phyloP scores from a whole-genome alignment of 495 filamentous ascomycete genomes.

The Pseudevernia furfuracea region DNA sequence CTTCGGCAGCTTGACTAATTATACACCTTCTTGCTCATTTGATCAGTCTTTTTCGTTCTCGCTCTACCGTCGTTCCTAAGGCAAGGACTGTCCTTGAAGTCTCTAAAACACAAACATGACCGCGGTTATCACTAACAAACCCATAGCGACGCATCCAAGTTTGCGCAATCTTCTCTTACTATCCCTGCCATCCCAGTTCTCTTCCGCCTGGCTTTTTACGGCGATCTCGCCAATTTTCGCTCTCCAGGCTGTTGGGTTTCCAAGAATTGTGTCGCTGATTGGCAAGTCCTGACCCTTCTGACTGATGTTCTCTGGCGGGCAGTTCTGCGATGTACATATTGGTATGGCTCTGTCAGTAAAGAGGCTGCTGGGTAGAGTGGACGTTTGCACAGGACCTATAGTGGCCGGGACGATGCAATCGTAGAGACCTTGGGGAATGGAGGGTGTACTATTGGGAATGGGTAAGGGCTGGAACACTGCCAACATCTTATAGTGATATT shows the following conservation, averaged over 20 bases:
- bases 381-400: neutral
- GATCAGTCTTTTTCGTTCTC: neutral
- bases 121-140: slow-evolving; percentile 2
- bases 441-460: neutral
- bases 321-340: neutral
- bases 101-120: slow-evolving; percentile 11
- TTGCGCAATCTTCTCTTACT: slow-evolving; percentile 3
- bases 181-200: slow-evolving; percentile 2
- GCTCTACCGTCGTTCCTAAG: neutral
- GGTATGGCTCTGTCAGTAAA: neutral
- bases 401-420: neutral
- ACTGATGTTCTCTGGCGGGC: neutral
- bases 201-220: slow-evolving; percentile 4
- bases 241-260: slow-evolving; percentile 12
- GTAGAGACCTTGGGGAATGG: neutral
- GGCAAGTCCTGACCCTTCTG: slow-evolving; percentile 9
- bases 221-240: slow-evolving; percentile 17
- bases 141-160: slow-evolving; percentile 7
- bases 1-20: slow-evolving; percentile 20
- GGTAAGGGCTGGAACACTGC: slow-evolving; percentile 11
- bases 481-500: slow-evolving; percentile 17
- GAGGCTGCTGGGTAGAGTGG: neutral
- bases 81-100: neutral
- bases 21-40: neutral
- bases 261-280: slow-evolving; percentile 13